Evolutionary conservation across 1,284 basidiomycete species (phyloP).

Genomic region (Malassezia slooffiae): DNA sequence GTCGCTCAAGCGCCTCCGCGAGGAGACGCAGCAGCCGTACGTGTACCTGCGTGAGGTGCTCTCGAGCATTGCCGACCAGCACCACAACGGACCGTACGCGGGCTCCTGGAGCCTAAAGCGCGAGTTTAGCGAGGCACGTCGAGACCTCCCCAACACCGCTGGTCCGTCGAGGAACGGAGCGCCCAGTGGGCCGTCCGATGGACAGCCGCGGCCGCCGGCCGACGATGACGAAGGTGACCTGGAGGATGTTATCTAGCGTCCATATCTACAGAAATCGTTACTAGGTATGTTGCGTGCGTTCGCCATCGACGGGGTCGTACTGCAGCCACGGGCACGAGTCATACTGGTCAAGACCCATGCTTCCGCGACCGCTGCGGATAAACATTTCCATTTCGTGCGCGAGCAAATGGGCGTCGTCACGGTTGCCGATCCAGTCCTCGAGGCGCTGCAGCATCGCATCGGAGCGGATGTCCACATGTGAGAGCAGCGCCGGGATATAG

Average conservation of each 20-base stretch:
- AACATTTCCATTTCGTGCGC: conserved; percentile 16
- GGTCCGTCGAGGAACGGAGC: neutral
- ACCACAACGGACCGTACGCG: conserved; percentile 60
- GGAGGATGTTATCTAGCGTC: conserved; percentile 7
- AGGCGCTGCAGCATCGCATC: conserved; percentile 9
- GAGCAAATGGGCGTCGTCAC: conserved; percentile 3
- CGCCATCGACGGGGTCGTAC: conserved; percentile 2
- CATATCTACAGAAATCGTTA: neutral
- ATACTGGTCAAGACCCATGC: conserved; percentile 12
- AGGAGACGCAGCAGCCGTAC: conserved; percentile 79
- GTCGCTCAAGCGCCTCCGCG: conserved; percentile 67
- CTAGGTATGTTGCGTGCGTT: too few relatives aligned
- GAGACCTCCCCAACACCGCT: neutral
- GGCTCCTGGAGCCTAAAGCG: conserved; percentile 48
- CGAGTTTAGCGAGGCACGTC: conserved; percentile 20
- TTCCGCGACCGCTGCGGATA: conserved; percentile 12
- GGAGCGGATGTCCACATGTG: conserved; percentile 9
- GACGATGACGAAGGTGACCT: neutral
- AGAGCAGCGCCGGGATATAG: conserved; percentile 15
- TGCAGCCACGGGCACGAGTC: conserved; percentile 14
- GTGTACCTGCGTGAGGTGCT: conserved; percentile 79
- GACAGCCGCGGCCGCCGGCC: neutral
- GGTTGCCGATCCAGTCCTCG: conserved; percentile 12
- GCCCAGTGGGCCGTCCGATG: neutral
- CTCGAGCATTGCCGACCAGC: conserved; percentile 65